A percentile compares a stretch with the other conserved stretches of the same genome.
Evolutionary conservation across 2,329 filamentous ascomycete genomes (phyloP).

Genomic region (Phaeophleospora eucalypticola): DNA sequence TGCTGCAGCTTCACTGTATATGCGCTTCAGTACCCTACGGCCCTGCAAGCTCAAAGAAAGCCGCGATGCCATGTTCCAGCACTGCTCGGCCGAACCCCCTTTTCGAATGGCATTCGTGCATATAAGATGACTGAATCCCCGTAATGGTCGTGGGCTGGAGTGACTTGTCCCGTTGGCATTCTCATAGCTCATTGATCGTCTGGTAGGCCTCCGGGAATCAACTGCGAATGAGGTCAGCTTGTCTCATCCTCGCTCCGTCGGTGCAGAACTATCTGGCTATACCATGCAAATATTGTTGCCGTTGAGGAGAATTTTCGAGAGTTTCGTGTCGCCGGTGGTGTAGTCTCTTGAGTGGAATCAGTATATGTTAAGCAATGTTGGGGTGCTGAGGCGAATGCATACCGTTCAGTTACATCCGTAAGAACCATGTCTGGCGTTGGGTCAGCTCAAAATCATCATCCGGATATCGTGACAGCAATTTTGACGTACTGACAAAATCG

Average conservation of each 20-base stretch:
- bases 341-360: conserved; percentile 76
- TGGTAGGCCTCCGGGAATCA: conserved; percentile 10
- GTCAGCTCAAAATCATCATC: conserved; percentile 11
- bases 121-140: no score
- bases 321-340: conserved; percentile 75
- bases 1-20: no score
- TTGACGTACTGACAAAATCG: conserved; percentile 95
- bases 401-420: conserved; percentile 88
- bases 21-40: no score
- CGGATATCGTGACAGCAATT: no score
- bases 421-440: conserved; percentile 80
- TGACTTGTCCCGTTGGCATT: no score
- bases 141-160: no score
- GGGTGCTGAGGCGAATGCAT: conserved; percentile 50
- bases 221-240: conserved; percentile 1
- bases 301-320: conserved; percentile 92
- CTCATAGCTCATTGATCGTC: conserved; percentile 3
- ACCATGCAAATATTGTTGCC: conserved; percentile 99
- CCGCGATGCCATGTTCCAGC: no score
- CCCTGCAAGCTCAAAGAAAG: no score
- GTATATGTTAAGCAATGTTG: conserved; percentile 1
- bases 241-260: no score
- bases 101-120: no score
- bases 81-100: no score
- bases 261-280: no score